Evolutionary conservation across 371 early-diverging fungal species (phyloP), one percentile per base, ranked within the genome.

Genomic region (Mortierella sp.): DNA sequence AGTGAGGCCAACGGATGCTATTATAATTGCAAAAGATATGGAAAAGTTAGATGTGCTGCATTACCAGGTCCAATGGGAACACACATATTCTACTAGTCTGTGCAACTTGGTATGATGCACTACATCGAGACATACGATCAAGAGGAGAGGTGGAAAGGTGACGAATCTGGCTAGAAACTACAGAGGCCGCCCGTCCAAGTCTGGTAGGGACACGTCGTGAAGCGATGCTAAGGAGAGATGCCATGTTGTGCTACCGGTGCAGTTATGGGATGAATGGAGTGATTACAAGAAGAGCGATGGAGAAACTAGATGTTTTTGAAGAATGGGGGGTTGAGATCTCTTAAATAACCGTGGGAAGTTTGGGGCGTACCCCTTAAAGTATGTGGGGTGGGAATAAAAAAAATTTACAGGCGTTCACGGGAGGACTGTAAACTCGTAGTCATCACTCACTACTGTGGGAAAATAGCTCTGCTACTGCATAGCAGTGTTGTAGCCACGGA

Each of bases 1-100:
- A 29, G 75, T 75, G 42, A 81, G 49, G 23, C 81, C 81, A 13
- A 75, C 19, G 42, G 74, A 79, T 31, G 68, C 76, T 76, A 55
- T 61, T 35, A 3, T 2, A 26, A 56, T 35, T 6, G 29, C n/a
- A 61, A n/a, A n/a, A 47, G 54, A 3, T n/a, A n/a, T 10, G 23
- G 26, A 55, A 23, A 34, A 28, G 34, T 51, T 28, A 65, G 28
- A 54, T 10, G 10, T 15, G 26, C 10, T 12, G 53, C 13, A 60
- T 13, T 22, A 15, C 8, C 28, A 53, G 54, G 15, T 26, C 4
- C 43, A 28, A 43, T 15, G 34, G 40, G 0, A 34, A 49, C 31
- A 28, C 4, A 42, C 28, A 7, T 28, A 49, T n/a, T n/a, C 6
- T 19, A 28, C 15, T 13, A 42, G 42, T 23, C 23, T n/a, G 23